Percentiles rank a stretch among this genome's conserved stretches.
These are phyloP conservation scores for Ensete ventricosum DNA, from an alignment of 176 grass and related monocot species.

Conservation along the genomic window DNA sequence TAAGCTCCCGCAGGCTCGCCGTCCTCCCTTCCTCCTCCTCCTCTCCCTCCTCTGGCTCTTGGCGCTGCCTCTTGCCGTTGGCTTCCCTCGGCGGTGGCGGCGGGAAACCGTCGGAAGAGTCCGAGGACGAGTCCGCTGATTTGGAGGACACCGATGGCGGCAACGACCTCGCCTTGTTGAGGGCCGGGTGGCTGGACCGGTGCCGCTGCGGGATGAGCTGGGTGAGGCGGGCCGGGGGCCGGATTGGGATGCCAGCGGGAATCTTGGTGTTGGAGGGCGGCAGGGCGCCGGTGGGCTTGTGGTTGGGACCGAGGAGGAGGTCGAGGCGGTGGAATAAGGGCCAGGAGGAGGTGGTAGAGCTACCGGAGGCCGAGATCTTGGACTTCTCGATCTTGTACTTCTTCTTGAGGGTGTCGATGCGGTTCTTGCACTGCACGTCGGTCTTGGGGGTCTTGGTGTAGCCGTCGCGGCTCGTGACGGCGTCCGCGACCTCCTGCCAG, in stretches of 20 bases:
- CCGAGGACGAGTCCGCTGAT: conserved; percentile 27
- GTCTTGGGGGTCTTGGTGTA: conserved; percentile 74
- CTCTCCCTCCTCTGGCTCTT: conserved; percentile 24
- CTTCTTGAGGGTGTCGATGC: conserved; percentile 98
- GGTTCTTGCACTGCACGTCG: conserved; percentile 97
- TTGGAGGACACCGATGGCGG: conserved; percentile 27
- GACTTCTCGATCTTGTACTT: conserved; percentile 89
- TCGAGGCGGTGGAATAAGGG: conserved; percentile 73
- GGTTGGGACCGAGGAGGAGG: conserved; percentile 53
- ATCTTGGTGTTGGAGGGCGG: conserved; percentile 9
- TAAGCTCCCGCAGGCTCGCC: conserved; percentile 37
- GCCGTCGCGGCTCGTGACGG: conserved; percentile 69
- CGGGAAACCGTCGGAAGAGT: conserved; percentile 76
- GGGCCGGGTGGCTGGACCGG: background rate
- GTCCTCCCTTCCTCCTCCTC: conserved; percentile 20
- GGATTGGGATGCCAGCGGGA: conserved; percentile 14
- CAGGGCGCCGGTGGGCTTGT: conserved; percentile 15
- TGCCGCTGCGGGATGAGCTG: conserved; percentile 14
- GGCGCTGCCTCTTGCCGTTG: conserved; percentile 51
- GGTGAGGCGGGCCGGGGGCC: conserved; percentile 50
- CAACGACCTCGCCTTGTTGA: conserved; percentile 27
- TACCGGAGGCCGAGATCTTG: conserved; percentile 30
- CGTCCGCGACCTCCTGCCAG: conserved; percentile 97
- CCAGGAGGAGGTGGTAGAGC: conserved; percentile 36
- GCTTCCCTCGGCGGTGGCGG: conserved; percentile 27